Conservation (phyloP, 1,284 basidiomycete species). For the Mycosarcoma mackinlayi region DNA sequence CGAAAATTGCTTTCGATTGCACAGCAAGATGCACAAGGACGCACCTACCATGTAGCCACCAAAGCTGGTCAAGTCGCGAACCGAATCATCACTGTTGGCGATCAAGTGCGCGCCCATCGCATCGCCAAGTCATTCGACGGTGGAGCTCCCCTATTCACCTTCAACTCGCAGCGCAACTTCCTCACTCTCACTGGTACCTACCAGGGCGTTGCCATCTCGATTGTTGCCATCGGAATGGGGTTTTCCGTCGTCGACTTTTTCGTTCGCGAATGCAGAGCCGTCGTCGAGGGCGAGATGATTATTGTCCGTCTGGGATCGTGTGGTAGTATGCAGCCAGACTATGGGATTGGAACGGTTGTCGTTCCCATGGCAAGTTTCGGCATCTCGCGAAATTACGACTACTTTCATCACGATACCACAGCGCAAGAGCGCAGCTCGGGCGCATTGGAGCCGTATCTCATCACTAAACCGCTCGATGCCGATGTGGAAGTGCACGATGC, state of each 20-base stretch:
- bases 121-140: slow-evolving; percentile 76
- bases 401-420: slow-evolving; percentile 64
- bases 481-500: slow-evolving; percentile 72
- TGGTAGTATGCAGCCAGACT: slow-evolving; percentile 76
- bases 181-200: slow-evolving; percentile 82
- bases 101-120: slow-evolving; percentile 76
- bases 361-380: slow-evolving; percentile 77
- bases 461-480: slow-evolving; percentile 77
- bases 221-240: slow-evolving; percentile 86
- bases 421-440: slow-evolving; percentile 34
- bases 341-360: slow-evolving; percentile 79
- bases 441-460: slow-evolving; percentile 73
- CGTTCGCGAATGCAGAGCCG: slow-evolving; percentile 82
- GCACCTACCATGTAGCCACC: slow-evolving; percentile 55
- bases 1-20: neutral
- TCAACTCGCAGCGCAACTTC: slow-evolving; percentile 81
- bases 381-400: slow-evolving; percentile 81
- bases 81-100: slow-evolving; percentile 81
- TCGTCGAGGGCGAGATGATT: slow-evolving; percentile 79
- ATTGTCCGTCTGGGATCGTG: slow-evolving; percentile 72
- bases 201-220: slow-evolving; percentile 76
- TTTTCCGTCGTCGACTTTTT: slow-evolving; percentile 76
- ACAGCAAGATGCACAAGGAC: slow-evolving; percentile 51
- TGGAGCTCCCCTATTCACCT: slow-evolving; percentile 71
- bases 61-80: slow-evolving; percentile 74